Base-by-base conservation (phyloP, 768 basidiomycete species). In the Naganishia antarctica region DNA sequence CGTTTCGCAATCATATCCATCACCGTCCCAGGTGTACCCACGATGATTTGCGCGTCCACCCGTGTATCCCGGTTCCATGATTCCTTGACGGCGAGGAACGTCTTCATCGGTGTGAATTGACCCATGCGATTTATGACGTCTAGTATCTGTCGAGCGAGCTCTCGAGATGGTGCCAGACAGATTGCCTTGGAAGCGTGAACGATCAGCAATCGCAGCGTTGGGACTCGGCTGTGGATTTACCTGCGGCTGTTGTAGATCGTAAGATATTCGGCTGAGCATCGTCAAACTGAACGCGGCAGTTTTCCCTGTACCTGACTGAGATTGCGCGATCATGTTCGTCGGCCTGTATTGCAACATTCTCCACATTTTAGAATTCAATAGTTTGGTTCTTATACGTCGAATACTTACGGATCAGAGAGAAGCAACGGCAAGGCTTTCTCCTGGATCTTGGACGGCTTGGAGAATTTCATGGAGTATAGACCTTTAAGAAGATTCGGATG, bases 231-330 rank as follows among this genome's bases (percentile, higher is more conserved):
- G n/a, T n/a, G n/a, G 41, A 61, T 79, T 59, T 61, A 90, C 92
- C 79, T 97, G 94, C 25, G 92, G 88, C 68, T 87, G 86, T 68
- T 88, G 84, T 47, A 86, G 80, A 23, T 84, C 81, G 70, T 87
- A 93, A 78, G 97, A 91, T 49, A 98, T 83, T 43, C 94, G 86
- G 74, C 89, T 92, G 16, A 98, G 83, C 93, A 99, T 98, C 12
- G 94, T 93, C 51, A 99, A 82, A 13, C 92, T 90, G 76, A 99
- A 99, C 11, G 96, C 96, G 4, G 96, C 96, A 2, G 96, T 98
- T 81, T 99, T 99, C 51, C 96, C 96, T 9, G 96, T 99, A 41
- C 96, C 96, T 34, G 96, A 98, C 73, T 99, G 96, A 58, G 93
- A 98, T 80, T 99, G 96, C 18, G 92, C 96, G 74, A 98, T 98